Conservation (phyloP, 2,329 filamentous ascomycete genomes). For the Diaporthe helianthi region DNA sequence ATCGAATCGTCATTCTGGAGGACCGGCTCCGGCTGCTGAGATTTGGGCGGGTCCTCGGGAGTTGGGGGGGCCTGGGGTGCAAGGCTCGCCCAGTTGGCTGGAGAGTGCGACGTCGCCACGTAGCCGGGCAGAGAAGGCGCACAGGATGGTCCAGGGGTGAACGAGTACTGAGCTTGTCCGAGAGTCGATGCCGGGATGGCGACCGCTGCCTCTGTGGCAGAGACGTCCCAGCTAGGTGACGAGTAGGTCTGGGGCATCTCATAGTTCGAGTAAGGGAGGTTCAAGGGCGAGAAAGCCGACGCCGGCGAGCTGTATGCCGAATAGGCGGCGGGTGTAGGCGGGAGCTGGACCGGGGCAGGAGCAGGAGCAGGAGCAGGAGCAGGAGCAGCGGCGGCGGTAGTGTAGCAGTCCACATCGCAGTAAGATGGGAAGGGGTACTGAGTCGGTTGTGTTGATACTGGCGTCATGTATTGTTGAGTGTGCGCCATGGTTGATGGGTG, state of each 20-base stretch:
- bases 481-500: constrained; percentile 66
- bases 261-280: constrained; percentile 53
- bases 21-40: constrained; percentile 55
- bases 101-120: constrained; percentile 32
- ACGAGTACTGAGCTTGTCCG: background rate
- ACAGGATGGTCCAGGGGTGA: background rate
- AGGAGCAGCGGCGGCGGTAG: constrained; percentile 46
- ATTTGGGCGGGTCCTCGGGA: constrained; percentile 62
- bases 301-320: constrained; percentile 66
- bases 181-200: constrained; percentile 19
- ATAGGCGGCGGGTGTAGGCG: constrained; percentile 61
- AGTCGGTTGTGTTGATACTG: constrained; percentile 41
- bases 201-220: constrained; percentile 25
- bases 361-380: constrained; percentile 47
- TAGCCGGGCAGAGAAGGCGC: constrained; percentile 29
- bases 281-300: constrained; percentile 61
- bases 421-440: constrained; percentile 51
- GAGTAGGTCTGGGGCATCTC: constrained; percentile 49
- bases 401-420: constrained; percentile 51
- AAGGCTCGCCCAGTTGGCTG: constrained; percentile 28
- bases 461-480: constrained; percentile 42
- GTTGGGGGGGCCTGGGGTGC: constrained; percentile 57
- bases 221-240: constrained; percentile 48
- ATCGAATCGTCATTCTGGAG: constrained; percentile 58
- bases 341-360: constrained; percentile 47